Evolutionary conservation across 78 protist species (phyloP).

Genomic region (Speleostelium caveatum): DNA sequence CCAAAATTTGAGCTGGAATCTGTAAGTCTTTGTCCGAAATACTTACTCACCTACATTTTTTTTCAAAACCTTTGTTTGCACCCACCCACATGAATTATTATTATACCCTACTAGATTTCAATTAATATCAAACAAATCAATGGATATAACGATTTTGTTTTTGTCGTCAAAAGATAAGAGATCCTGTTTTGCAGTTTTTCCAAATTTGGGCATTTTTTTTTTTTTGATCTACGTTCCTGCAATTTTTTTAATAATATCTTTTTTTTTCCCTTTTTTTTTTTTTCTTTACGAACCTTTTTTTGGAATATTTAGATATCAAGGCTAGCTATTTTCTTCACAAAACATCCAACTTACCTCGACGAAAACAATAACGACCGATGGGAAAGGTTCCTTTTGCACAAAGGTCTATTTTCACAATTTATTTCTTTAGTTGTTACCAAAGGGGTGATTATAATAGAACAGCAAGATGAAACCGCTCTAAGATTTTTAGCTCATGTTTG

Average conservation of each 20-base stretch:
- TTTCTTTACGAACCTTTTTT: background rate
- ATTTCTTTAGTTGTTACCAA: background rate
- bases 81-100: no score
- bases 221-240: no score
- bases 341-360: slow-evolving; percentile 15
- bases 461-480: background rate
- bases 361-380: slow-evolving; percentile 1
- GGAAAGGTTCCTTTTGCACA: background rate
- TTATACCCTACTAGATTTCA: no score
- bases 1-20: slow-evolving; percentile 34
- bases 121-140: no score
- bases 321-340: slow-evolving; percentile 10
- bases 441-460: background rate
- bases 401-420: slow-evolving; percentile 22
- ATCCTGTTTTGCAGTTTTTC: no score
- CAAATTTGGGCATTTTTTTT: no score
- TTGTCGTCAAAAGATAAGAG: no score
- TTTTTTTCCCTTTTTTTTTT: background rate
- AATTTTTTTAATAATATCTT: no score
- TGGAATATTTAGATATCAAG: background rate
- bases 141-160: no score
- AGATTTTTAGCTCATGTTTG: background rate
- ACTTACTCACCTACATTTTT: no score
- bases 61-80: no score
- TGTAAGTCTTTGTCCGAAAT: slow-evolving; percentile 9